Base-by-base conservation (phyloP, 768 basidiomycete species). In the Lactarius deliciosus region DNA sequence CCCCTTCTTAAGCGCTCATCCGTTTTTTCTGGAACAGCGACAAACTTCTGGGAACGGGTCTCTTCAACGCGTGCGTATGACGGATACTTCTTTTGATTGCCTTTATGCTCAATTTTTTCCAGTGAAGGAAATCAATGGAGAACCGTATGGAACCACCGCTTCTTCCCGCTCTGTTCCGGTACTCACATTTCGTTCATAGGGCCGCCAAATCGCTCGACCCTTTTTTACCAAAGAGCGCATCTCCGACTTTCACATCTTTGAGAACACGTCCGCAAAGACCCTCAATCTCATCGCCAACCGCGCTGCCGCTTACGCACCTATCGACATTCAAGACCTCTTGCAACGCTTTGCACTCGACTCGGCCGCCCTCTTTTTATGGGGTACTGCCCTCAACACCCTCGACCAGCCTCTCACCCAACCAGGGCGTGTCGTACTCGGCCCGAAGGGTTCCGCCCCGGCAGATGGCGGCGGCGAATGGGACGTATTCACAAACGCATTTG, bases 331-430 rank as follows among this genome's bases (percentile, higher is more conserved):
- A 75, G 82, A 85, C 62, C 66, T 80, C 8, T 71, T 83, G 28
- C 77, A 77, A 1, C 79, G 82, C 53, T 82, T 84, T 66, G 81
- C 83, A 0, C 77, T 85, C 43, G 83, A 85, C 72, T 77, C 83
- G 5, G 84, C 86, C 0, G 79, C 84, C 2, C 81, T 83, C 63
- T 85, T 84, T 68, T 74, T 86, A 55, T 84, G 84, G 62, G 83
- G 81, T 6, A 71, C 74, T 43, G 77, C 78, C 41, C 76, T 84
- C 2, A 55, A 81, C 70, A 78, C 77, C 40, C 75, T 85, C 18
- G 64, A 70, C 15, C 74, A 70, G 1, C 69, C 68, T 3, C 73
- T 84, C 3, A 80, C 79, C 1, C 79, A 78, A 66, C 80, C 83
- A 5, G 70, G 76, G 63, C 72, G 75, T 2, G 64, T 70, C 2